Conservation (phyloP, 1,284 basidiomycete species). For the Trametes versicolor region DNA sequence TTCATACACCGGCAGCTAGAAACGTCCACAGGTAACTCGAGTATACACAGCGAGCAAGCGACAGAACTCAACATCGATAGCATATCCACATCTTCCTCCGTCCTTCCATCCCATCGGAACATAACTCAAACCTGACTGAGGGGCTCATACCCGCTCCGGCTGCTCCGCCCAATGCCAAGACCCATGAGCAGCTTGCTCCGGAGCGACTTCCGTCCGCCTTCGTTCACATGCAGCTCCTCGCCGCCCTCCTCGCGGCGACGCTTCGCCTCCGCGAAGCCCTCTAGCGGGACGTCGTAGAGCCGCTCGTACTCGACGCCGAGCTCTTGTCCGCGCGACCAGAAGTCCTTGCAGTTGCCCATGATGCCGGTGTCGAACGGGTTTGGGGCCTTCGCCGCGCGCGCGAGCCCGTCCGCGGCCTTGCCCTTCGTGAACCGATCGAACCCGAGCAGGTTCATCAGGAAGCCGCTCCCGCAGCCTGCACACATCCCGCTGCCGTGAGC, state of each 20-base stretch:
- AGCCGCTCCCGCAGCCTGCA: slow-evolving; percentile 58
- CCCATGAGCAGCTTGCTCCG: slow-evolving; percentile 62
- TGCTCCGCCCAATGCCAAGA: slow-evolving; percentile 54
- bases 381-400: slow-evolving; percentile 68
- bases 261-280: slow-evolving; percentile 83
- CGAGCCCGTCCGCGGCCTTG: slow-evolving; percentile 86
- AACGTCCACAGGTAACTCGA: neutral
- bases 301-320: slow-evolving; percentile 90
- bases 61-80: slow-evolving; percentile 13
- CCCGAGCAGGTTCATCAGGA: slow-evolving; percentile 90
- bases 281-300: slow-evolving; percentile 89
- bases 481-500: slow-evolving; percentile 46
- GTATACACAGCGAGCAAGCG: slow-evolving; percentile 24
- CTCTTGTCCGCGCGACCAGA: slow-evolving; percentile 90
- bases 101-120: slow-evolving; percentile 20
- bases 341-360: slow-evolving; percentile 91
- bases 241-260: slow-evolving; percentile 62
- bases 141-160: slow-evolving; percentile 67
- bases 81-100: slow-evolving; percentile 2
- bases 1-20: slow-evolving; percentile 5
- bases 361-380: slow-evolving; percentile 96
- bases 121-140: slow-evolving; percentile 61
- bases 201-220: slow-evolving; percentile 49
- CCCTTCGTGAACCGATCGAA: slow-evolving; percentile 94
- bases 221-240: slow-evolving; percentile 50